Percentiles rank a stretch among this genome's conserved stretches.
Conservation (phyloP, 441 rosid species). For the Manihot esculenta region DNA sequence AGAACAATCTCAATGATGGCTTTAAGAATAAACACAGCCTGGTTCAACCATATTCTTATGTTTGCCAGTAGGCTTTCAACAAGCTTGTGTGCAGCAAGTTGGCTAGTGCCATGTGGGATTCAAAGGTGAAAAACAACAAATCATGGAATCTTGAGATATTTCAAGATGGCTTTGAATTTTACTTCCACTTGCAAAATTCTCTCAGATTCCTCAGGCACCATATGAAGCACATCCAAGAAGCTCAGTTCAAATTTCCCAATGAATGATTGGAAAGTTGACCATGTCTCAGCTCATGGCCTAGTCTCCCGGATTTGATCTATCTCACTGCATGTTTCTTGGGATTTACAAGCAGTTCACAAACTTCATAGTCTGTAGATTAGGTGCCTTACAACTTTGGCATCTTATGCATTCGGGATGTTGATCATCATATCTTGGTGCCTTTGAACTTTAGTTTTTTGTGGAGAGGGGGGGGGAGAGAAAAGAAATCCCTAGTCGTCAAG, state of each 20-base stretch:
- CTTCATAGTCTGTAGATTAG: not conserved
- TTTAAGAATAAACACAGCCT: too few species aligned
- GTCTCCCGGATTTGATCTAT: not conserved
- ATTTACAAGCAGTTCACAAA: not conserved
- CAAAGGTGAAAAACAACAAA: not conserved
- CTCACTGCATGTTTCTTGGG: too few species aligned
- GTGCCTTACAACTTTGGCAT: not conserved
- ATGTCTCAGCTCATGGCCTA: not conserved
- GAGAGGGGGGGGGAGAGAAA: not conserved
- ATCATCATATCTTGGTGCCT: not conserved
- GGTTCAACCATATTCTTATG: too few species aligned
- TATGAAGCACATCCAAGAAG: not conserved
- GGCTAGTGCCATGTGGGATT: not conserved
- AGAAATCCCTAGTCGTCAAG: not conserved
- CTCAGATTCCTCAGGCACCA: not conserved
- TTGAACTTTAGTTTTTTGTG: not conserved
- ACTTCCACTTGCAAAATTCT: not conserved
- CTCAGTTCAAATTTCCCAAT: not conserved
- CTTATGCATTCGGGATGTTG: not conserved
- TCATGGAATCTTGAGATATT: not conserved
- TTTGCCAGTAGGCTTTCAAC: too few species aligned
- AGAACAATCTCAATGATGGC: too few species aligned
- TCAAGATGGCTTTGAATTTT: not conserved
- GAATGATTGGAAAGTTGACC: not conserved
- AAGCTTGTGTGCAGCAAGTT: not conserved